Evolutionary conservation across 306 rosid genomes (phyloP), one percentile per base, ranked within the genome.

Genomic region (Corylus heterophylla): DNA sequence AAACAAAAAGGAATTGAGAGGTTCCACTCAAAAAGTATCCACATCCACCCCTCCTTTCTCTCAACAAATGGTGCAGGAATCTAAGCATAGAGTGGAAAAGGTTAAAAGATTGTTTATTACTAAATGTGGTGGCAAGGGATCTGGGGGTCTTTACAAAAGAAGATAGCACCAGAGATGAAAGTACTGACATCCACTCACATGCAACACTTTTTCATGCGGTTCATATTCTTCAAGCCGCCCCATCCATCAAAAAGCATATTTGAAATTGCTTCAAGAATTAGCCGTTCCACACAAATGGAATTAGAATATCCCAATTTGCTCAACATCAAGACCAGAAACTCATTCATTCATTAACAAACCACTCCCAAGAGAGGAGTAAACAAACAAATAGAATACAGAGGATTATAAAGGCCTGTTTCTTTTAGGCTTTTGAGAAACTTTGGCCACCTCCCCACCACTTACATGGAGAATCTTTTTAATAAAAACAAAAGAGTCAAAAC

Each of bases 381-480:
- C 83, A 91, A 93, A 83, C 88, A 84, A 88, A 86, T 86, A 86
- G 85, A 90, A 86, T 89, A 90, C 89, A 92, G 66, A 80, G 75
- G 44, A 63, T 80, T 71, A 59, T 75, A 76, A 85, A 78, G 86
- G 86, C 87, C 81, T 83, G 87, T 89, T 89, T 90, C 94, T 89
- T 74, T 78, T 70, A 76, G 74, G 83, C 83, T 90, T 90, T 79
- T 75, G 73, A 87, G 98, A 94, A 94, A 94, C 97, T 73, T 80
- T 81, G 86, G 88, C 90, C 92, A 73, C 80, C 74, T 78, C 25
- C 87, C 80, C 93, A 91, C 79, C 87, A 71, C 85, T 90, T 87
- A 73, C 87, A 88, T 80, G 89, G 96, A 90, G 92, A 89, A 78
- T 85, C 89, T 86, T 89, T 86, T 35, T 69, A 74, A 58, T 5